Evolutionary conservation across 2,329 filamentous ascomycete genomes (phyloP).

Genomic region (Aspergillus sergii): DNA sequence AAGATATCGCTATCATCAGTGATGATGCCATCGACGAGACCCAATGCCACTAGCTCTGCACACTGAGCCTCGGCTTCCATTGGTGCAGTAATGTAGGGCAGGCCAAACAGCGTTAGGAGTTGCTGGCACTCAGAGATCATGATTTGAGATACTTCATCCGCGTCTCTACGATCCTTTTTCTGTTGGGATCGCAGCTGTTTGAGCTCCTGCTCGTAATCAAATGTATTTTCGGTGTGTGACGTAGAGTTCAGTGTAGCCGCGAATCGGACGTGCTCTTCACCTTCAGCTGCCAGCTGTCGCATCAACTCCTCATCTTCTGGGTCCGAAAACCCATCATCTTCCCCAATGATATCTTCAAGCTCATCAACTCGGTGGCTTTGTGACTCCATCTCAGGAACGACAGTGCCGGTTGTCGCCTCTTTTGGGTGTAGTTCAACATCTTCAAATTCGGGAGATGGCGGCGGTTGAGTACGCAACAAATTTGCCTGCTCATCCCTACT

Average conservation of each 20-base stretch:
- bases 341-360: conserved; percentile 37
- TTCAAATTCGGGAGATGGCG: conserved; percentile 33
- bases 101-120: conserved; percentile 82
- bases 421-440: conserved; percentile 25
- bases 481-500: conserved; percentile 7
- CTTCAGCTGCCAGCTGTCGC: conserved; percentile 82
- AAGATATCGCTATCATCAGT: conserved; percentile 98
- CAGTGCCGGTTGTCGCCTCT: conserved; percentile 15
- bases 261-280: conserved; percentile 91
- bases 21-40: conserved; percentile 94
- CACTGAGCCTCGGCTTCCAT: conserved; percentile 99
- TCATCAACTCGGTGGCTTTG: conserved; percentile 13
- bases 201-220: conserved; percentile 84
- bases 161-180: conserved; percentile 92
- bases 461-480: conserved; percentile 31
- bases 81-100: conserved; percentile 94
- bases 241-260: conserved; percentile 83
- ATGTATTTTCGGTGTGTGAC: conserved; percentile 67
- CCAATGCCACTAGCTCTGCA: conserved; percentile 81
- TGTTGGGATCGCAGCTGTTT: conserved; percentile 88
- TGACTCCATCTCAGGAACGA: conserved; percentile 29
- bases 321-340: conserved; percentile 72
- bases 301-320: conserved; percentile 91
- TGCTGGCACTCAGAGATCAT: conserved; percentile 97
- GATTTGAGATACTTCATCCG: conserved; percentile 92